Evolutionary conservation across 108 stramenopile species (phyloP).

Genomic region (Chaetoceros muelleri): DNA sequence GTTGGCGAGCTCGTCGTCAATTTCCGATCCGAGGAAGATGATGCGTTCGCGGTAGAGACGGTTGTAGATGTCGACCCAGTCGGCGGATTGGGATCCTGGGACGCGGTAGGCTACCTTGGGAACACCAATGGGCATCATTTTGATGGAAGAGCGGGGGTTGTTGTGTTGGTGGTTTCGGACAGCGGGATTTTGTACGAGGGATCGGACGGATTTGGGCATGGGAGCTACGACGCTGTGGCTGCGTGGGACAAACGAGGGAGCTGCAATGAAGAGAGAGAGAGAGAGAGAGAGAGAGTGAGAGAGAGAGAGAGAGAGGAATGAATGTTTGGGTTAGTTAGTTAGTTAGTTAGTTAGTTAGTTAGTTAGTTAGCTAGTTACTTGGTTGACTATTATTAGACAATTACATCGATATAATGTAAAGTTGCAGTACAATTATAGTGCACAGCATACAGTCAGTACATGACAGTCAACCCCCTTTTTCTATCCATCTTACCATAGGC

Average conservation of each 20-base stretch:
- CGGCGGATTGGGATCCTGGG: slow-evolving; percentile 52
- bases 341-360: no score
- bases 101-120: slow-evolving; percentile 97
- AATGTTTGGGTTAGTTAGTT: no score
- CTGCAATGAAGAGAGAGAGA: slow-evolving; percentile 4
- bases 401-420: no score
- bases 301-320: no score
- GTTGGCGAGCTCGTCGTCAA: slow-evolving; percentile 97
- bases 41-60: slow-evolving; percentile 97
- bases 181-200: slow-evolving; percentile 16
- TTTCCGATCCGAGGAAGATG: slow-evolving; percentile 96
- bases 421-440: no score
- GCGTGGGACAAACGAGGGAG: slow-evolving; percentile 50
- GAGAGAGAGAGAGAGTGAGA: no score
- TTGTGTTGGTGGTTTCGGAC: slow-evolving; percentile 22
- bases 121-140: slow-evolving; percentile 98
- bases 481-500: not conserved
- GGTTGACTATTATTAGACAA: no score
- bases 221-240: slow-evolving; percentile 29
- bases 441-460: no score
- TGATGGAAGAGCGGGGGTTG: slow-evolving; percentile 50
- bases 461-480: no score
- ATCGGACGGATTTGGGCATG: slow-evolving; percentile 32
- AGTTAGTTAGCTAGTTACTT: no score
- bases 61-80: slow-evolving; percentile 98